phyloP scores from a whole-genome alignment of 352 stramenopile species.

The Phytophthora litchii region DNA sequence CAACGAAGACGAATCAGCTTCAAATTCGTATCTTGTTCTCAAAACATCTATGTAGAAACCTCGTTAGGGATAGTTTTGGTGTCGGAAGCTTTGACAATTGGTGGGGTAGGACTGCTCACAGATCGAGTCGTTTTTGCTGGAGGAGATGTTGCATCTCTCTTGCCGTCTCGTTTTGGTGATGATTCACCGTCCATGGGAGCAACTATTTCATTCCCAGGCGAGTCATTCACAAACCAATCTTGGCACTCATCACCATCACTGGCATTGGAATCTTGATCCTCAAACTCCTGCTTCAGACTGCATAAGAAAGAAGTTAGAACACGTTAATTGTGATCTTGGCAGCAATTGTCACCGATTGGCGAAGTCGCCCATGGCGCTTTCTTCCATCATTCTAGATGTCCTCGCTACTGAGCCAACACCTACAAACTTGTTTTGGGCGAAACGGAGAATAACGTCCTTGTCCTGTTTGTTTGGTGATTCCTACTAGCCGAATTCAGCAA shows the following conservation, averaged over 20 bases:
- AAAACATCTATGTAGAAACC: slow-evolving; percentile 5
- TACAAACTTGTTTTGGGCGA: slow-evolving; percentile 14
- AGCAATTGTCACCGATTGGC: slow-evolving; percentile 45
- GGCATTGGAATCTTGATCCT: slow-evolving; percentile 56
- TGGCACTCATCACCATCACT: slow-evolving; percentile 66
- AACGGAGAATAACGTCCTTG: slow-evolving; percentile 30
- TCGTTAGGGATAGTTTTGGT: slow-evolving; percentile 35
- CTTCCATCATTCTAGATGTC: slow-evolving; percentile 49
- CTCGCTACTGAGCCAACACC: background rate
- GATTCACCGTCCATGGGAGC: slow-evolving; percentile 36
- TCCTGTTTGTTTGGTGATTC: background rate
- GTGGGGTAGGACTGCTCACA: slow-evolving; percentile 21
- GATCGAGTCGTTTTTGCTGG: slow-evolving; percentile 13
- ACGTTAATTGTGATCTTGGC: no score
- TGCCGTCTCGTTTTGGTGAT: slow-evolving; percentile 20
- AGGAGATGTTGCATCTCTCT: slow-evolving; percentile 10
- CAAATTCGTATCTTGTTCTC: no score
- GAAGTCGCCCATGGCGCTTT: slow-evolving; percentile 62
- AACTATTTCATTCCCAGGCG: slow-evolving; percentile 36
- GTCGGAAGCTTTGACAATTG: slow-evolving; percentile 24
- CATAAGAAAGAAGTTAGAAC: background rate
- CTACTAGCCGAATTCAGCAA: slow-evolving; percentile 12
- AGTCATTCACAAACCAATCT: slow-evolving; percentile 87
- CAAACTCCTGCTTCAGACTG: slow-evolving; percentile 71
- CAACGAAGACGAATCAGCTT: no score